Evolutionary conservation across 306 rosid genomes (phyloP), one percentile per base, ranked within the genome.

Genomic region (Sicyos edulis): DNA sequence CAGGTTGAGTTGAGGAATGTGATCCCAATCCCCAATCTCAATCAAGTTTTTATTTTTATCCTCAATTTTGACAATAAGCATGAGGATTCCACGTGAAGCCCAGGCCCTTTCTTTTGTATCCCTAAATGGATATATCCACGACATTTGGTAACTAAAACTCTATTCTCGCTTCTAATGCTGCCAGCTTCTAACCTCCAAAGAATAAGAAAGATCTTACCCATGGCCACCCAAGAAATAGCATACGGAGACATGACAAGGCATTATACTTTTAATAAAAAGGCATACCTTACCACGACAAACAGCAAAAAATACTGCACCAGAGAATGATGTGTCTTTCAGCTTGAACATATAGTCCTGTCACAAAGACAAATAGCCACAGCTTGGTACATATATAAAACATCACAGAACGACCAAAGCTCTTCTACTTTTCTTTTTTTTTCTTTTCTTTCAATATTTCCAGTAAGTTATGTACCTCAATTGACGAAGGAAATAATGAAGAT

Each of bases 281-380:
- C 84, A 79, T 90, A 92, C 98, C 88, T 92, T 92, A 71, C 98
- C 96, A 16, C 96, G 96, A 81, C 98, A 92, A 70, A 92, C 96
- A 52, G 96, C 96, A 59, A 92, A 92, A 81, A 92, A 90, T 37
- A 88, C 83, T 68, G 98, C 98, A 83, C 98, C 98, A 70, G 93
- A 85, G 67, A 80, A 71, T 74, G 98, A 85, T 81, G 82, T 77
- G 75, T 90, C 96, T 80, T 90, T 85, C 85, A 92, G 85, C 82
- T 85, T 92, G 64, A 89, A 72, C 79, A 85, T 84, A 82, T 88
- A 92, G 78, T 92, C 98, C 98, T 92, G 88, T 80, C 79, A 66
- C 49, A 58, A 82, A 72, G 70, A 53, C 70, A 62, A 22, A 32
- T 22, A 21, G 8, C 52, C 55, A 47, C 72, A 47, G 55, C 55